phyloP scores from a whole-genome alignment of 2,329 filamentous ascomycete genomes.

The Calonectria montana region DNA sequence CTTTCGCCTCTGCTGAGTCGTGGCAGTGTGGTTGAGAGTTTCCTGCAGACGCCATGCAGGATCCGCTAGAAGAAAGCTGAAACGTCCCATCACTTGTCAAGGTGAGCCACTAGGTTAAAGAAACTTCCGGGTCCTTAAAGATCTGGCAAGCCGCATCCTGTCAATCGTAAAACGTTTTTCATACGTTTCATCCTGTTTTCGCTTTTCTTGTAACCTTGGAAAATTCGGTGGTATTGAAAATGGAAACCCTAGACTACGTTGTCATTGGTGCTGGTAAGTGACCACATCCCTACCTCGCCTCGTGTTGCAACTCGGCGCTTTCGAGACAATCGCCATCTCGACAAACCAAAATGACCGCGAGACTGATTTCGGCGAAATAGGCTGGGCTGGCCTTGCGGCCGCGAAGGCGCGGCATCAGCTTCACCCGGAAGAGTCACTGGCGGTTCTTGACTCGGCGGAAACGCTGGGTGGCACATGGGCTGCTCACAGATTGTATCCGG shows the following conservation, averaged over 20 bases:
- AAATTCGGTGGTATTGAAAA: conserved; percentile 29
- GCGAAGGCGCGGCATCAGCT: conserved; percentile 71
- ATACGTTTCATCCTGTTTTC: not conserved
- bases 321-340: not conserved
- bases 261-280: conserved; percentile 65
- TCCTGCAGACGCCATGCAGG: conserved; percentile 13
- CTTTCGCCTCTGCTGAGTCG: not conserved
- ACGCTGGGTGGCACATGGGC: conserved; percentile 79
- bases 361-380: conserved; percentile 28
- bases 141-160: conserved; percentile 9
- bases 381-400: conserved; percentile 65
- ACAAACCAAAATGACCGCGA: not conserved
- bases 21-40: not conserved
- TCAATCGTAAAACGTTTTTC: not conserved
- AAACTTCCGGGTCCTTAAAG: conserved; percentile 13
- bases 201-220: not conserved
- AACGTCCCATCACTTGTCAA: conserved; percentile 2
- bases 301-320: not conserved
- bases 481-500: conserved; percentile 73
- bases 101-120: not conserved
- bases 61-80: conserved; percentile 13
- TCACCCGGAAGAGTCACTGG: conserved; percentile 66
- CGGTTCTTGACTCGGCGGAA: conserved; percentile 67
- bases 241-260: conserved; percentile 60
- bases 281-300: not conserved